These are phyloP conservation scores for Entomophthora muscae DNA, from an alignment of 371 early-diverging fungal genomes.

Conservation along the genomic window DNA sequence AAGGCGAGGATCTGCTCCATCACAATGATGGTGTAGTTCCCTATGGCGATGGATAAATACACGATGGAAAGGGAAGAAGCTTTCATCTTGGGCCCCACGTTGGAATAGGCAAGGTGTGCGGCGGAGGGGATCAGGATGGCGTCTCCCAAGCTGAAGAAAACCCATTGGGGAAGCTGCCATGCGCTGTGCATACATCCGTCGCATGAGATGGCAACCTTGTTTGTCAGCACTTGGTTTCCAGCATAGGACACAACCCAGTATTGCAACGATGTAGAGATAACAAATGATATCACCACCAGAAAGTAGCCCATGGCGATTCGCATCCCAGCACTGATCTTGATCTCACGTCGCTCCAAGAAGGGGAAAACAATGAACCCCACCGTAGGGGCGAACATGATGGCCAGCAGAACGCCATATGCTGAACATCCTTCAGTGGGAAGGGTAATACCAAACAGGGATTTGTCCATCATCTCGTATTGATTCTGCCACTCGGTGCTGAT, in stretches of 20 bases:
- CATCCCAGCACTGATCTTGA: no score
- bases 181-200: slow-evolving; percentile 16
- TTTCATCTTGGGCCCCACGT: not conserved
- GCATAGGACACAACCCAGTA: not conserved
- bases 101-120: not conserved
- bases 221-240: not conserved
- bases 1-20: no score
- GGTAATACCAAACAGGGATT: slow-evolving; percentile 11
- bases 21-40: not conserved
- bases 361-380: slow-evolving; percentile 2
- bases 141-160: slow-evolving; percentile 44
- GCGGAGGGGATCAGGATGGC: slow-evolving; percentile 18
- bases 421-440: not conserved
- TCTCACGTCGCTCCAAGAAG: slow-evolving; percentile 8
- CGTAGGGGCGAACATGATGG: not conserved
- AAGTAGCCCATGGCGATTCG: not conserved
- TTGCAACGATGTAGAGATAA: not conserved
- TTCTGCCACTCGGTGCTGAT: slow-evolving; percentile 16
- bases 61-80: not conserved
- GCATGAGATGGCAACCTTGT: slow-evolving; percentile 4
- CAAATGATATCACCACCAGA: not conserved
- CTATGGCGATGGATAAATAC: not conserved
- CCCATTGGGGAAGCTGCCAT: slow-evolving; percentile 40
- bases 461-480: slow-evolving; percentile 16
- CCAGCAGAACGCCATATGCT: not conserved